Base-by-base conservation (phyloP, 768 basidiomycete genomes). In the Postia placenta region DNA sequence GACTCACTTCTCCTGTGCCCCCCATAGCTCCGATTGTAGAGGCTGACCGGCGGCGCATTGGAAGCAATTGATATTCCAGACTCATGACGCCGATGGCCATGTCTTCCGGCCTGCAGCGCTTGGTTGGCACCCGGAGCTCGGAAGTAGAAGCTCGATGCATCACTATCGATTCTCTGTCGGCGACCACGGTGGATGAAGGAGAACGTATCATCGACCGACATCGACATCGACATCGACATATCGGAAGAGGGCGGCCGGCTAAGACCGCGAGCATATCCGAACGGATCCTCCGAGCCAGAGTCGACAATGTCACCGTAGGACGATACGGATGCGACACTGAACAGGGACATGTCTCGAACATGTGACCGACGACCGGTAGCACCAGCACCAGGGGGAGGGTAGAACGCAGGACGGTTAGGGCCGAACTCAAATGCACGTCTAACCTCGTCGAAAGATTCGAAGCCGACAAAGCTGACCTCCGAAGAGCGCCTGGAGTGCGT, bases 131-230 rank as follows among this genome's bases (percentile, higher is more conserved):
- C 50, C 2, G 74, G 69, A 0, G 78, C 67, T 25, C 69, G 73
- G 76, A 85, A 85, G 57, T 85, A 88, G 68, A 87, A 88, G 60
- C 83, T 87, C 0, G 86, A 87, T 0, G 81, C 76, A 56, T 90
- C 86, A 47, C 85, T 88, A 24, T 85, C 87, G 11, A 86, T 79
- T 9, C 87, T 76, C 37, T 63, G 69, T 26, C 76, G 71, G 46
- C 62, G 62, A 45, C 67, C 64, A 20, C 57, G 56, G 43, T 61
- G 64, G 23, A 74, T 60, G 71, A 85, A 89, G 0, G 79, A 79
- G 63, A 90, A 89, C 0, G 86, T 88, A 50, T 89, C 86, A 33
- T 88, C 86, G 5, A 87, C 71, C 1, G 69, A 61, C 25, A 63
- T 63, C 4, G 73, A 73, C 68, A 78, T 74, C 4, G 73, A 73